These are phyloP conservation scores for Onygenales sp. DNA, from an alignment of 2,329 filamentous ascomycete species.

Conservation along the genomic window DNA sequence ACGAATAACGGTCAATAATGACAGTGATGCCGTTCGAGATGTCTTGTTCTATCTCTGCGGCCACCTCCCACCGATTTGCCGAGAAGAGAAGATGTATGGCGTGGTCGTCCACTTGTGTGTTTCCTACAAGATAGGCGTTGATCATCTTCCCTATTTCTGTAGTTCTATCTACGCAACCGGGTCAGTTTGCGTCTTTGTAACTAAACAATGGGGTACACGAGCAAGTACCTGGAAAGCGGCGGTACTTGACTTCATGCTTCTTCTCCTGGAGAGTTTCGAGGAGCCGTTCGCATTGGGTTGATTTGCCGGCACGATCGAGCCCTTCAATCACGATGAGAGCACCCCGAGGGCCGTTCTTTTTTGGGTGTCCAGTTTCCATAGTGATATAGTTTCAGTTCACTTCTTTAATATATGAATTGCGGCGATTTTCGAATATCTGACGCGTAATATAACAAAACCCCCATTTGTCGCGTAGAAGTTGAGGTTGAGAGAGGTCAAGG, in stretches of 20 bases:
- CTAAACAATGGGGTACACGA: not conserved
- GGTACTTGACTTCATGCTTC: slow-evolving; percentile 46
- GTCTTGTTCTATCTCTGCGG: slow-evolving; percentile 31
- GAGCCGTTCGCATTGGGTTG: slow-evolving; percentile 71
- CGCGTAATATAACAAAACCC: not conserved
- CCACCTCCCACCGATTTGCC: slow-evolving; percentile 77
- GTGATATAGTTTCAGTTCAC: not conserved
- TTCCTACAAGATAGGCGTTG: slow-evolving; percentile 65
- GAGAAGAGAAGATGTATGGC: slow-evolving; percentile 84
- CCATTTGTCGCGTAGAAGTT: not conserved
- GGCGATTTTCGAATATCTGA: not conserved
- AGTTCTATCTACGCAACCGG: slow-evolving; percentile 53
- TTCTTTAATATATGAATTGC: not conserved
- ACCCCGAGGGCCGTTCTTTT: slow-evolving; percentile 34
- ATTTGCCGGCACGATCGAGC: slow-evolving; percentile 83
- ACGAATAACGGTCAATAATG: slow-evolving; percentile 87
- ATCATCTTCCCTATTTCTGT: slow-evolving; percentile 85
- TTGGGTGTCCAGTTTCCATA: not conserved
- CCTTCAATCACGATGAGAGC: slow-evolving; percentile 79
- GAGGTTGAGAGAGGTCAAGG: not conserved
- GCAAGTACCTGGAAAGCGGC: slow-evolving; percentile 56
- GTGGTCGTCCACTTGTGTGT: slow-evolving; percentile 70
- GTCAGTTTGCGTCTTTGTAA: slow-evolving; percentile 1
- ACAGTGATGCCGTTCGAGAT: slow-evolving; percentile 63
- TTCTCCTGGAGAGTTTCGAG: slow-evolving; percentile 42